phyloP scores from a whole-genome alignment of 352 stramenopile species.

The Blastocystis sp. region DNA sequence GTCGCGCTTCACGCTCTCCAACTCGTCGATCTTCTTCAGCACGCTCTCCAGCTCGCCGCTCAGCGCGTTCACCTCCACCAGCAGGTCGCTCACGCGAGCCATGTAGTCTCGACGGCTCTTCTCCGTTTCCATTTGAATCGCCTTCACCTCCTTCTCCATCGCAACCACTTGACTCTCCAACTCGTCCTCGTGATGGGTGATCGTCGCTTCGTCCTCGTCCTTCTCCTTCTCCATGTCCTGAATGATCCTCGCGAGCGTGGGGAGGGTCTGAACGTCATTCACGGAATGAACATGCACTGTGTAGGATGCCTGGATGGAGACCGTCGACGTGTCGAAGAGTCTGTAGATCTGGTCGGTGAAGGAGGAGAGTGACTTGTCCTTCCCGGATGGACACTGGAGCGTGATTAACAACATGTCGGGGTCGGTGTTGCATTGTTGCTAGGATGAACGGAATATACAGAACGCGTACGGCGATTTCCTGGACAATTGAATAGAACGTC shows the following conservation, averaged over 20 bases:
- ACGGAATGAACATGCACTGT: neutral
- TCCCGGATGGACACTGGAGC: neutral
- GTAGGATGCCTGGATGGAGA: neutral
- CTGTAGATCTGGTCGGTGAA: constrained; percentile 46
- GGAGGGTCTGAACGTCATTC: constrained; percentile 34
- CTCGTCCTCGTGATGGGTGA: neutral
- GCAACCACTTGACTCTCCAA: neutral
- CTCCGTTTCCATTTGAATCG: neutral
- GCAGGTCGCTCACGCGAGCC: neutral
- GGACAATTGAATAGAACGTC: constrained; percentile 24
- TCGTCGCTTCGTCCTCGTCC: neutral
- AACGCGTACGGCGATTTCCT: constrained; percentile 14
- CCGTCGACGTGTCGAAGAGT: constrained; percentile 53
- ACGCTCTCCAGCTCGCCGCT: constrained; percentile 34
- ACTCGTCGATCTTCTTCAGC: constrained; percentile 1
- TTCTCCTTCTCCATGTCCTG: constrained; percentile 16
- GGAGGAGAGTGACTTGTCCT: constrained; percentile 11
- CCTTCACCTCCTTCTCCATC: constrained; percentile 26
- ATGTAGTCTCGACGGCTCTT: constrained; percentile 5
- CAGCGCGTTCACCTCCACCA: neutral
- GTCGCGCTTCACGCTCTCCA: constrained; percentile 17
- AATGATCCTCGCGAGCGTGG: constrained; percentile 11
- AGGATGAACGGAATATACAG: neutral
- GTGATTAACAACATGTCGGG: constrained; percentile 5
- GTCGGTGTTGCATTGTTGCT: constrained; percentile 50